phyloP scores from a whole-genome alignment of 2,329 filamentous ascomycete species.

The Periconia sp. region DNA sequence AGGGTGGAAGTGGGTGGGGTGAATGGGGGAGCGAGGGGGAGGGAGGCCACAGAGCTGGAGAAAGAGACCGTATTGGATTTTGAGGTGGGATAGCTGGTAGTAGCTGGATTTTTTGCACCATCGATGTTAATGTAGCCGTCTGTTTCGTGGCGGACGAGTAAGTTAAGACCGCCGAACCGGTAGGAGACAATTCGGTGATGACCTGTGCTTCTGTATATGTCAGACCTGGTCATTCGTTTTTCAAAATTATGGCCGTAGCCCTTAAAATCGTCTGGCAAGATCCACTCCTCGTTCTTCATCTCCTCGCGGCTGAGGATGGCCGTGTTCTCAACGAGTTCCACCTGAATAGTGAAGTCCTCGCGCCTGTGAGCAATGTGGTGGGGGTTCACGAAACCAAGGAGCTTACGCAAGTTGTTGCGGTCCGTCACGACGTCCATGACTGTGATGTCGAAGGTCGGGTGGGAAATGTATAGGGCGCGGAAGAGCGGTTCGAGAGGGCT shows the following conservation, averaged over 20 bases:
- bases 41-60: slow-evolving; percentile 4
- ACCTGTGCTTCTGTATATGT: slow-evolving; percentile 44
- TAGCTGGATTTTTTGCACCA: too few species aligned
- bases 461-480: slow-evolving; percentile 43
- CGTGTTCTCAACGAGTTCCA: slow-evolving; percentile 45
- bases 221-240: slow-evolving; percentile 44
- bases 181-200: slow-evolving; percentile 53
- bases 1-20: slow-evolving; percentile 7
- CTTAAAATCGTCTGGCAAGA: slow-evolving; percentile 35
- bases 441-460: slow-evolving; percentile 46
- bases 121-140: slow-evolving; percentile 42
- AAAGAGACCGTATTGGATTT: neutral
- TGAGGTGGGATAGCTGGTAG: neutral
- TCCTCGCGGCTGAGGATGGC: slow-evolving; percentile 29
- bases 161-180: slow-evolving; percentile 43
- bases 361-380: slow-evolving; percentile 17
- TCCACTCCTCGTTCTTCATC: slow-evolving; percentile 9
- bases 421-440: slow-evolving; percentile 49
- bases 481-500: slow-evolving; percentile 53
- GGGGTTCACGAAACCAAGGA: slow-evolving; percentile 46
- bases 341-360: slow-evolving; percentile 46
- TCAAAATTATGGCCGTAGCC: slow-evolving; percentile 52
- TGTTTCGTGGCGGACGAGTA: slow-evolving; percentile 35
- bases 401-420: slow-evolving; percentile 53
- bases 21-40: slow-evolving; percentile 8